Base-by-base conservation (phyloP, 2,329 filamentous ascomycete genomes). In the Trichoderma gracile region DNA sequence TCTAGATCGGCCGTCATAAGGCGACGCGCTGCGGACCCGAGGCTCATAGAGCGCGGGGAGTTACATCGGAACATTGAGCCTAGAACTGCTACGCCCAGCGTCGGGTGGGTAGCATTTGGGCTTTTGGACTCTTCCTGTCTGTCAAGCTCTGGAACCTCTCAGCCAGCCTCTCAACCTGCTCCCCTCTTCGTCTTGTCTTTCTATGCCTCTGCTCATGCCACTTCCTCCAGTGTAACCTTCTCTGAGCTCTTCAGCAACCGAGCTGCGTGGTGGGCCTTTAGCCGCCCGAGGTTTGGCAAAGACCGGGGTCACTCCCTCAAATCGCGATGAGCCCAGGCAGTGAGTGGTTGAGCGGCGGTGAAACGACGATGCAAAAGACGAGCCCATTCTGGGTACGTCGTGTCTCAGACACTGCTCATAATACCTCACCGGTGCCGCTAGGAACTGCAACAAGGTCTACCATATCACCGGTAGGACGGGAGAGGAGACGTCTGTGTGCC, bases 1-100 rank as follows among this genome's bases (percentile, higher is more conserved):
- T 62, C 40, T 15, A 38, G 49, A 62, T 62, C 49, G 27, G 33
- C 47, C 40, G 12, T 38, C 42, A 38, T 25, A 54, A 42, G 59
- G 59, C 59, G 27, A 54, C 40, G 59, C 42, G 59, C 59, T 54
- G 59, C 59, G 59, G 25, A 54, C 40, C 49, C 59, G 59, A 45
- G 54, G 59, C 59, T 62, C 59, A n/a, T 25, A 25, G 9, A 27
- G 49, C 46, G 40, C 59, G 59, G 59, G 59, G 10, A 46, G 42
- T 40, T 40, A n/a, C 40, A 38, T 62, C 49, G 49, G 59, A 62
- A 43, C 25, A 21, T 19, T 52, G 27, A 52, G 4, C 49, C 42
- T 54, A 19, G 25, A 15, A 14, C 40, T 42, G 45, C 43, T 27
- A 23, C 23, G 15, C 5, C 40, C 17, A 45, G 53, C 19, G 27